phyloP scores from a whole-genome alignment of 345 rosid species.

The Viola odorata region DNA sequence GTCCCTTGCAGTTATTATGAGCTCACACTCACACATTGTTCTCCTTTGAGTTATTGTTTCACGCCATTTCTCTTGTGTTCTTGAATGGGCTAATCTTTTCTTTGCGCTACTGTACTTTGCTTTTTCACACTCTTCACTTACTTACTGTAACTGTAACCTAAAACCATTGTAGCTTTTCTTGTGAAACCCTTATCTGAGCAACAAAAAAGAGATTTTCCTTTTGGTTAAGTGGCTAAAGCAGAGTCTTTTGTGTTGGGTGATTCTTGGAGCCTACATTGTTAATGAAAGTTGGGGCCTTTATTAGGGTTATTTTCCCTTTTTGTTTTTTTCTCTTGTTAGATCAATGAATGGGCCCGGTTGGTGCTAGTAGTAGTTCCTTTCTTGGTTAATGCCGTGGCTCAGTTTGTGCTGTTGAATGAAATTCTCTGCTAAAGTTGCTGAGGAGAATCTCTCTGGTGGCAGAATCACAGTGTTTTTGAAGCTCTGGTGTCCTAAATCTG shows the following conservation, averaged over 20 bases:
- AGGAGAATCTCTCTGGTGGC: constrained; percentile 23
- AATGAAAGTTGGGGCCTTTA: constrained; percentile 35
- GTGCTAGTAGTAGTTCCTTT: constrained; percentile 22
- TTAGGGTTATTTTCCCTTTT: constrained; percentile 11
- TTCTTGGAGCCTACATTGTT: constrained; percentile 36
- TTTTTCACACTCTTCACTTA: constrained; percentile 4
- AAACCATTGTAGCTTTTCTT: constrained; percentile 8
- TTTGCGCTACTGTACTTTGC: constrained; percentile 8
- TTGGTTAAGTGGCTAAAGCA: constrained; percentile 26
- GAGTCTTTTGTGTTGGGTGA: constrained; percentile 23
- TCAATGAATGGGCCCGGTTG: constrained; percentile 32
- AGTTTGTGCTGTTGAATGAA: constrained; percentile 26
- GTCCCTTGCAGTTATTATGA: constrained; percentile 14
- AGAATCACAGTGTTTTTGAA: constrained; percentile 14
- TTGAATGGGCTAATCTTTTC: background rate
- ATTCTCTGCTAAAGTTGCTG: constrained; percentile 26
- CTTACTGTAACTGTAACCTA: background rate
- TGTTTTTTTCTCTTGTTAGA: constrained; percentile 16
- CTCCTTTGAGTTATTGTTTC: too few relatives aligned
- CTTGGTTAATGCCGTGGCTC: constrained; percentile 32
- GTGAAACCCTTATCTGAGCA: constrained; percentile 13
- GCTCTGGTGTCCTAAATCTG: constrained; percentile 10
- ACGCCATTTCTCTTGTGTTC: too few relatives aligned
- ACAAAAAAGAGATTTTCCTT: constrained; percentile 6
- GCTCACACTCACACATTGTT: too few relatives aligned